Evolutionary conservation across 176 grass and related monocot genomes (phyloP), one percentile per base, ranked within the genome.

Genomic region (Saccharum officinarum): DNA sequence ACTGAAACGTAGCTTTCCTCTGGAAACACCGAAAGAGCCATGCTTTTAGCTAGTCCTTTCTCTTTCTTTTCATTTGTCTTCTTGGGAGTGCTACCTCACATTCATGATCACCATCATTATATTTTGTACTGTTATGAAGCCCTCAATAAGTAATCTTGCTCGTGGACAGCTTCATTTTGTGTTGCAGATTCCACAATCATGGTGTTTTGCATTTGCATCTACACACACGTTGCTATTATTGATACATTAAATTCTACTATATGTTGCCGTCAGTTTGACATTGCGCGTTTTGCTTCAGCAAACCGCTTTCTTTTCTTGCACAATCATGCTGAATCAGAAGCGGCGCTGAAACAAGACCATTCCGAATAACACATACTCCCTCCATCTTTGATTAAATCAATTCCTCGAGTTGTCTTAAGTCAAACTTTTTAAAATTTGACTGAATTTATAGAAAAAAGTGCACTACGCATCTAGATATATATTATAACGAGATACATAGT

Each of bases 111-210:
- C 73, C 69, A 44, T 33, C 57, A 49, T 38, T 25, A 25, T 25
- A 25, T 61, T 61, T 18, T 40, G 60, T 66, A 3, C 14, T 63
- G 12, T 40, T 66, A 22, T 36, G 30, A 54, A 75, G 16, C 17
- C 17, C 42, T 55, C 57, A 66, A 86, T 60, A 40, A 73, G 34
- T 30, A 80, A 9, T 54, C 60, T 67, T 76, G 49, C 18, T 83
- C 76, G 8, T 80, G 68, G 31, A 40, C 31, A 75, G 23, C 40
- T 65, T 86, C 59, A n/a, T 83, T 34, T 28, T 20, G 26, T 41
- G 26, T 5, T 25, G 22, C 14, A 25, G 26, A 65, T 65, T 49
- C 82, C 57, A 65, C n/a, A 31, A 6, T 10, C 8, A 16, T 36
- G 17, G 10, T 76, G 30, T 57, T 20, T 33, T n/a, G 73, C 49